Conservation (phyloP, 2,329 filamentous ascomycete genomes). For the Ceratocystis cubensis region DNA sequence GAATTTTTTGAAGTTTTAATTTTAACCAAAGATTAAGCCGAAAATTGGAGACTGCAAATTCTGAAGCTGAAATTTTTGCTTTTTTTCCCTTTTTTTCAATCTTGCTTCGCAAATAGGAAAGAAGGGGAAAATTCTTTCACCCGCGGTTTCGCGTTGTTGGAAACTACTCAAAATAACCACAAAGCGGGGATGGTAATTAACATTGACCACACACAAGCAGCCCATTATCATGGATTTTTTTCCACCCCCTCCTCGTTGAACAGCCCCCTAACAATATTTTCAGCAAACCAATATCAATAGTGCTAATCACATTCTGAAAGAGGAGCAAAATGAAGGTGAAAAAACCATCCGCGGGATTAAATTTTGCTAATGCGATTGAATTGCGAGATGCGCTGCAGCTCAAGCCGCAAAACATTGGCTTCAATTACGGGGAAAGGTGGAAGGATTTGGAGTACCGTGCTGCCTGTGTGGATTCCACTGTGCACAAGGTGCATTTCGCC, state of each 20-base stretch:
- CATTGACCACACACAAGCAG: too few relatives aligned
- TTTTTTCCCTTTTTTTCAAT: not conserved
- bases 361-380: not conserved
- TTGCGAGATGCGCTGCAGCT: not conserved
- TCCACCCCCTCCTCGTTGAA: too few relatives aligned
- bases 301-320: not conserved
- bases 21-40: not conserved
- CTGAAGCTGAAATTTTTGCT: not conserved
- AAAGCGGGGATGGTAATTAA: not conserved
- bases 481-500: not conserved
- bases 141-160: not conserved
- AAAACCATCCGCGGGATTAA: not conserved
- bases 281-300: too few relatives aligned
- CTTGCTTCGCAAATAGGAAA: not conserved
- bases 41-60: not conserved
- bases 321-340: not conserved
- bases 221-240: too few relatives aligned
- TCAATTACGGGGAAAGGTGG: constrained; percentile 9
- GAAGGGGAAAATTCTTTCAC: not conserved
- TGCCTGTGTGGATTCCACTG: not conserved
- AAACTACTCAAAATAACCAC: not conserved
- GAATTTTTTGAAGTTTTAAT: not conserved
- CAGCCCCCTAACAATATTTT: too few relatives aligned
- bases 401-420: constrained; percentile 1
- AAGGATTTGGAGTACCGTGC: not conserved